Evolutionary conservation across 805 yeast species (phyloP).

Genomic region (Monosporozyma siamensis): DNA sequence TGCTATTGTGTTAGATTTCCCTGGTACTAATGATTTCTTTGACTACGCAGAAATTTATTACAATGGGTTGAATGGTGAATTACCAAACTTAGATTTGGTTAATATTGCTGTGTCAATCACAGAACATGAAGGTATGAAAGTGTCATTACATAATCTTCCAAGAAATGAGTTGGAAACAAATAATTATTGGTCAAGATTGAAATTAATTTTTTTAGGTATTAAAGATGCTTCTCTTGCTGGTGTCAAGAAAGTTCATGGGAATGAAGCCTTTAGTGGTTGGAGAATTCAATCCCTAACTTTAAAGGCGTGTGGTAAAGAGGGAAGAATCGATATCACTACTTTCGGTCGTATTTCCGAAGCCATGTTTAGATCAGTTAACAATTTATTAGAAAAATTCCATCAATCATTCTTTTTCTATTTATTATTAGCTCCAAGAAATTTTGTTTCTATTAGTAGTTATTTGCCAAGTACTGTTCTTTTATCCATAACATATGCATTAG

Average conservation of each 20-base stretch:
- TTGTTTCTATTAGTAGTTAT: constrained; percentile 91
- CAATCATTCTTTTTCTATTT: constrained; percentile 93
- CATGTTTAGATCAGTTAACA: constrained; percentile 78
- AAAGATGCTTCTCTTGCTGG: constrained; percentile 64
- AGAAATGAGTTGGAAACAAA: constrained; percentile 37
- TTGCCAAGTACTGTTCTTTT: constrained; percentile 74
- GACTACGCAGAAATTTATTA: constrained; percentile 66
- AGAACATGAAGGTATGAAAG: constrained; percentile 65
- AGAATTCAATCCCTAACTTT: constrained; percentile 84
- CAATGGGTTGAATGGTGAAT: constrained; percentile 89
- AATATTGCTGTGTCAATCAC: constrained; percentile 71
- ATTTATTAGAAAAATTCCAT: constrained; percentile 88
- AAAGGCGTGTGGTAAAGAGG: constrained; percentile 52
- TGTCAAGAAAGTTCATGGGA: constrained; percentile 49
- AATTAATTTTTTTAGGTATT: constrained; percentile 56
- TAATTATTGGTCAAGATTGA: constrained; percentile 47
- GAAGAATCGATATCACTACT: constrained; percentile 77
- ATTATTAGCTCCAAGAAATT: constrained; percentile 62
- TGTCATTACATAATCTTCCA: constrained; percentile 55
- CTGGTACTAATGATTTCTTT: constrained; percentile 55
- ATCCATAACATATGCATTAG: constrained; percentile 58
- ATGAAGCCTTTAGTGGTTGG: constrained; percentile 94
- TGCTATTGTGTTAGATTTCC: constrained; percentile 76
- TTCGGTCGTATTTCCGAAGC: constrained; percentile 88
- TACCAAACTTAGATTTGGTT: constrained; percentile 85